Evolutionary conservation across 345 rosid species (phyloP).

Genomic region (Gossypium anomalum): DNA sequence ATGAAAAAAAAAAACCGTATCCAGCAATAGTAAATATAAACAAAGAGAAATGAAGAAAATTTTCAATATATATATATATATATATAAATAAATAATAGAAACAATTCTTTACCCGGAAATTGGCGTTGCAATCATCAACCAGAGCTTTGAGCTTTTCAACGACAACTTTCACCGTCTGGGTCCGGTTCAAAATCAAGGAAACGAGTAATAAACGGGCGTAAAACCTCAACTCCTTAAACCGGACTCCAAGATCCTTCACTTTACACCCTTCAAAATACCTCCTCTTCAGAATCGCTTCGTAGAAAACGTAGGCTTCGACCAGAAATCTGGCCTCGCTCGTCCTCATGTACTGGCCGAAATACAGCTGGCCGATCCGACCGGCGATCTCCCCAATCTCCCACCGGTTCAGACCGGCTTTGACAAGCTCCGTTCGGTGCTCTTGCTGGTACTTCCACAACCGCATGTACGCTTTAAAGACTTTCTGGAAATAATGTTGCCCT

Average conservation of each 20-base stretch:
- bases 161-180: conserved; percentile 51
- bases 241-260: conserved; percentile 59
- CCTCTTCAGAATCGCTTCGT: conserved; percentile 79
- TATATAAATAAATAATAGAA: no score
- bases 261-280: conserved; percentile 65
- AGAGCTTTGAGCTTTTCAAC: conserved; percentile 45
- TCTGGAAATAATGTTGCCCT: conserved; percentile 55
- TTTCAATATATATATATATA: background rate
- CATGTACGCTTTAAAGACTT: conserved; percentile 93
- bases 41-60: no score
- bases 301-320: conserved; percentile 83
- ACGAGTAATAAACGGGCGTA: conserved; percentile 87
- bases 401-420: conserved; percentile 72
- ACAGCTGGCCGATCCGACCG: conserved; percentile 97
- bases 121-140: conserved; percentile 67
- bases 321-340: conserved; percentile 83
- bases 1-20: background rate
- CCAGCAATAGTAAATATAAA: background rate
- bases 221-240: conserved; percentile 84
- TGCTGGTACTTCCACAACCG: conserved; percentile 97
- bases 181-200: conserved; percentile 60
- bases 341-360: conserved; percentile 89
- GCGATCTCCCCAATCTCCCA: conserved; percentile 99
- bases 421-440: conserved; percentile 59
- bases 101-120: conserved; percentile 50